Evolutionary conservation across 192 early-diverging fungal genomes (phyloP).

Genomic region (Oehlia diaphana): DNA sequence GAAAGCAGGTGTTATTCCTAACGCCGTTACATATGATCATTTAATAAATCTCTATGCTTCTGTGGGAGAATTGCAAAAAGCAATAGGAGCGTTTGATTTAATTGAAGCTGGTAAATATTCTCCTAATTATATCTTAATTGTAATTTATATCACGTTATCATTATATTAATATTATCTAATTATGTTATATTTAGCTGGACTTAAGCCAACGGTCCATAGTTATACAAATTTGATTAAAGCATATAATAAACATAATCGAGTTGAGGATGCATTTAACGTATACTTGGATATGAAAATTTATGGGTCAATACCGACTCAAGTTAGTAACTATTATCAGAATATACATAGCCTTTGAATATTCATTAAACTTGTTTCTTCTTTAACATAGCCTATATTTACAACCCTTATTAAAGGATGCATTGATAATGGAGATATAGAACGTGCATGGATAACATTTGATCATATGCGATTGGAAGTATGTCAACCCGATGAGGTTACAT

Average conservation of each 20-base stretch:
- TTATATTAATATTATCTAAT: too few species aligned
- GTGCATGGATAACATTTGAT: slow-evolving; percentile 92
- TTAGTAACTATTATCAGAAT: background rate
- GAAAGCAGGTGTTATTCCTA: slow-evolving; percentile 63
- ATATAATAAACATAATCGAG: slow-evolving; percentile 52
- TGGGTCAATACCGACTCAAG: slow-evolving; percentile 51
- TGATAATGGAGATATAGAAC: slow-evolving; percentile 61
- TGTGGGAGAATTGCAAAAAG: slow-evolving; percentile 59
- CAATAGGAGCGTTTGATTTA: slow-evolving; percentile 63
- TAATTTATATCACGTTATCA: background rate
- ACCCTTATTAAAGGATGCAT: slow-evolving; percentile 84
- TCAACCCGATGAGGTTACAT: slow-evolving; percentile 77
- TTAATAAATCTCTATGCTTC: slow-evolving; percentile 80
- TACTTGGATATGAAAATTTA: slow-evolving; percentile 76
- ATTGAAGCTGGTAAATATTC: slow-evolving; percentile 49
- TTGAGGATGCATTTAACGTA: slow-evolving; percentile 74
- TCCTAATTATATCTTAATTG: background rate
- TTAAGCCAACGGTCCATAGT: slow-evolving; percentile 59
- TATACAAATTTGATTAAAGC: slow-evolving; percentile 76
- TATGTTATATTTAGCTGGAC: background rate
- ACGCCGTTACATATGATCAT: slow-evolving; percentile 68
- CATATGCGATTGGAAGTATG: slow-evolving; percentile 77
- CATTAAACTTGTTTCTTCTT: slow-evolving; percentile 15
- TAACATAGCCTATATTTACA: slow-evolving; percentile 64
- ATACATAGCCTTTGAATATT: background rate